A percentile compares a stretch with the other conserved stretches of the same genome.
These are phyloP conservation scores for Inga laurina DNA, from an alignment of 306 rosid genomes.

Conservation along the genomic window DNA sequence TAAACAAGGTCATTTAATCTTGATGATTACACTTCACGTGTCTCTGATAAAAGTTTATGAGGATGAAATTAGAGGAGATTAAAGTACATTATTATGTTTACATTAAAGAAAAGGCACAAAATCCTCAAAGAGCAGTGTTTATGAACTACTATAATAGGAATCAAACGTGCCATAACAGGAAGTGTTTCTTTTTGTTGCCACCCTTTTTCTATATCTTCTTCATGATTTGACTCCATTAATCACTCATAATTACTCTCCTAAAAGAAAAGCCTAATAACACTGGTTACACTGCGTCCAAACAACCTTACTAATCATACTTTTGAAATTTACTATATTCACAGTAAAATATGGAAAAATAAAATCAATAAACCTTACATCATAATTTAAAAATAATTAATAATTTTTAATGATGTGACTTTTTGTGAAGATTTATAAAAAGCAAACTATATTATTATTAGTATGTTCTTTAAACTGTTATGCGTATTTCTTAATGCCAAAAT, in stretches of 20 bases:
- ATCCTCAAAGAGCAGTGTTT: too few relatives aligned
- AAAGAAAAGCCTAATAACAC: constrained; percentile 20
- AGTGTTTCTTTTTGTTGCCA: not conserved
- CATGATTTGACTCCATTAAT: constrained; percentile 25
- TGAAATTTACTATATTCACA: constrained; percentile 20
- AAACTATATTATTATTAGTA: too few relatives aligned
- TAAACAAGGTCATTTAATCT: not conserved
- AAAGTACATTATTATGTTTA: not conserved
- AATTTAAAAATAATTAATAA: too few relatives aligned
- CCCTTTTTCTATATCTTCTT: not conserved
- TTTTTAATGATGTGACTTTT: too few relatives aligned
- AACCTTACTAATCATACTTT: constrained; percentile 20
- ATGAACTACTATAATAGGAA: not conserved
- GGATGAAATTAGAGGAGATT: not conserved
- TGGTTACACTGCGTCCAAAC: constrained; percentile 23
- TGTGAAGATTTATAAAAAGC: too few relatives aligned
- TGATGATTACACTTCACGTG: not conserved
- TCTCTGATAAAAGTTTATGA: not conserved
- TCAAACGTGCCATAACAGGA: constrained; percentile 22
- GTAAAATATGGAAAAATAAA: not conserved
- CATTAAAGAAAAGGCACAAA: not conserved
- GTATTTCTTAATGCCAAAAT: too few relatives aligned
- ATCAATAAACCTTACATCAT: too few relatives aligned
- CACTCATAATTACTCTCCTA: constrained; percentile 3
- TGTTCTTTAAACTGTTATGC: too few relatives aligned